Conservation (phyloP, 1,284 basidiomycete genomes). For the Cystobasidium slooffiae region DNA sequence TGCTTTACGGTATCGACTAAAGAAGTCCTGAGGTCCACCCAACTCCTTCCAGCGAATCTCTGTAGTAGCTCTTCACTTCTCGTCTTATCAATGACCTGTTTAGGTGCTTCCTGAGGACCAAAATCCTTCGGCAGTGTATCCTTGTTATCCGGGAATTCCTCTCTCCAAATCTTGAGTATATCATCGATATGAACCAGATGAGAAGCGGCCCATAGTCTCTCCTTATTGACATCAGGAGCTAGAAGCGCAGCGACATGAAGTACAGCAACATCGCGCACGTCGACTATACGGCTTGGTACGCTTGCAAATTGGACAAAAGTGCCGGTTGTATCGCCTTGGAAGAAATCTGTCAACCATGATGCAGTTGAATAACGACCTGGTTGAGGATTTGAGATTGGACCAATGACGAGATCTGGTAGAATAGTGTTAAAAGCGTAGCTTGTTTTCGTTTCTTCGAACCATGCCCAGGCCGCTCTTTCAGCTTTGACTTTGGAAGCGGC, state of each 20-base stretch:
- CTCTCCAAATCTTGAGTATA: neutral
- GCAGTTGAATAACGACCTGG: neutral
- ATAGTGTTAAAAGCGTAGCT: conserved; percentile 40
- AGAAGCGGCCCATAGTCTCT: conserved; percentile 6
- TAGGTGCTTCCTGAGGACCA: neutral
- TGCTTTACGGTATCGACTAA: neutral
- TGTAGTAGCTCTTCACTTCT: conserved; percentile 1
- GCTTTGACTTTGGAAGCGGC: conserved; percentile 43
- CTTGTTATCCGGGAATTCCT: neutral
- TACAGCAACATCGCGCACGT: conserved; percentile 18
- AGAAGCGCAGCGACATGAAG: conserved; percentile 24
- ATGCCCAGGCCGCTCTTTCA: conserved; percentile 43
- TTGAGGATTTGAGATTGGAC: conserved; percentile 14
- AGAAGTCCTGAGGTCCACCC: neutral
- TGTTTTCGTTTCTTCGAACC: conserved; percentile 44
- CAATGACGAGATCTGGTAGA: conserved; percentile 37
- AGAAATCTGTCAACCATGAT: neutral
- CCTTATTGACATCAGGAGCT: conserved; percentile 9
- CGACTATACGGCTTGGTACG: conserved; percentile 12
- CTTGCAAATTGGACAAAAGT: neutral
- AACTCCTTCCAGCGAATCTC: neutral
- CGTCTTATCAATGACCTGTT: neutral
- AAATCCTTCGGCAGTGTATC: neutral
- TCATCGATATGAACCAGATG: neutral
- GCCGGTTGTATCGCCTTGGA: neutral